phyloP scores from a whole-genome alignment of 495 filamentous ascomycete genomes.

The Annulohypoxylon stygium region DNA sequence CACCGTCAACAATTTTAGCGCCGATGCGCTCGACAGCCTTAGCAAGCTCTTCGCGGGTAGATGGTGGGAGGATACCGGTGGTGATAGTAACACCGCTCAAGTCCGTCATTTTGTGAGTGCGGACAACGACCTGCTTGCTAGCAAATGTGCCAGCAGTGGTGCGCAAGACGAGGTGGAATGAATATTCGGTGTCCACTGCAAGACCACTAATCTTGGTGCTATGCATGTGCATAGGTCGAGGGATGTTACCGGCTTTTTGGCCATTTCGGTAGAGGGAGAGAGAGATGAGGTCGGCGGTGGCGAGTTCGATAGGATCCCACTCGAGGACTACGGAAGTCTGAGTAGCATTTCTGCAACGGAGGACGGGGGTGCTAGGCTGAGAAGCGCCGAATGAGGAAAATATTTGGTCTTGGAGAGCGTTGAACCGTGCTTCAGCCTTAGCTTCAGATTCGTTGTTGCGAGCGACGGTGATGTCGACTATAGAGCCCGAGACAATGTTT shows the following conservation, averaged over 20 bases:
- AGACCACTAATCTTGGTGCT: slow-evolving; percentile 98
- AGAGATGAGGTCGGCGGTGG: slow-evolving; percentile 88
- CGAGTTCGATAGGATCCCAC: slow-evolving; percentile 95
- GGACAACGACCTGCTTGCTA: slow-evolving; percentile 85
- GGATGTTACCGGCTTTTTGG: slow-evolving; percentile 94
- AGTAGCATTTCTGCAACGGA: slow-evolving; percentile 94
- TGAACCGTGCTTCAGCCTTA: slow-evolving; percentile 78
- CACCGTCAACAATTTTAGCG: slow-evolving; percentile 88
- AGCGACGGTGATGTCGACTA: slow-evolving; percentile 96
- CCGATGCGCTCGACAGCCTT: slow-evolving; percentile 88
- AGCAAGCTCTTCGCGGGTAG: slow-evolving; percentile 78
- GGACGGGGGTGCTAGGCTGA: slow-evolving; percentile 80
- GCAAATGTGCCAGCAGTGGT: slow-evolving; percentile 90
- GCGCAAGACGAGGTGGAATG: slow-evolving; percentile 90
- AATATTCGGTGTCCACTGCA: slow-evolving; percentile 94
- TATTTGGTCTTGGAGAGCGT: slow-evolving; percentile 87
- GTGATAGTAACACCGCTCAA: slow-evolving; percentile 96
- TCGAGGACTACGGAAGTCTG: slow-evolving; percentile 97
- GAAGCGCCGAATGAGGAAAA: slow-evolving; percentile 84
- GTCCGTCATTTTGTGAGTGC: slow-evolving; percentile 99
- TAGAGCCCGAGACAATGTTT: slow-evolving; percentile 93
- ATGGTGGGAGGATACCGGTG: slow-evolving; percentile 83
- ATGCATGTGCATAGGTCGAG: slow-evolving; percentile 83
- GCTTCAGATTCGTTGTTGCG: slow-evolving; percentile 86
- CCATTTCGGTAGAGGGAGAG: slow-evolving; percentile 94